phyloP scores from a whole-genome alignment of 176 grass and related monocot genomes.

The Lolium rigidum region DNA sequence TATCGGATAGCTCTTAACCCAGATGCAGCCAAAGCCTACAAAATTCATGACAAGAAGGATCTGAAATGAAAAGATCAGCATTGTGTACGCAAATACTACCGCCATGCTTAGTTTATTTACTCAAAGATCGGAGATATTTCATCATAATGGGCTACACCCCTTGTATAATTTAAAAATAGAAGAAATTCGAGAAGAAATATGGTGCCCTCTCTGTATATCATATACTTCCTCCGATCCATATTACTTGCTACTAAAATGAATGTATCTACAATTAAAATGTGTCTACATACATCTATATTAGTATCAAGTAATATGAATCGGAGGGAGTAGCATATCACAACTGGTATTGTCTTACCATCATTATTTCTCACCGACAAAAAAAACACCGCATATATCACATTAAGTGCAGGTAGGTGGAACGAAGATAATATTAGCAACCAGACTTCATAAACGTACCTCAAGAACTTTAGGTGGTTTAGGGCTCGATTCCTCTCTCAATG shows the following conservation, averaged over 20 bases:
- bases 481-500: constrained; percentile 13
- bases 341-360: neutral
- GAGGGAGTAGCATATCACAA: neutral
- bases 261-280: too few species aligned
- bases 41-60: constrained; percentile 33
- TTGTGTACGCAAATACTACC: neutral
- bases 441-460: constrained; percentile 40
- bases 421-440: neutral
- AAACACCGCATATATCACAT: neutral
- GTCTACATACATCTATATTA: too few species aligned
- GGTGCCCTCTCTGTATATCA: constrained; percentile 6
- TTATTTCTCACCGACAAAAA: neutral
- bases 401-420: neutral
- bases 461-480: constrained; percentile 56
- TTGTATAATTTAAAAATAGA: neutral
- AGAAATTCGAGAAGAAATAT: constrained; percentile 12
- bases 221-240: neutral
- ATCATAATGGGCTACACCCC: neutral
- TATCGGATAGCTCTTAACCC: constrained; percentile 60
- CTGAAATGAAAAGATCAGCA: neutral
- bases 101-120: neutral
- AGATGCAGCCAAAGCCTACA: constrained; percentile 64
- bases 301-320: too few species aligned
- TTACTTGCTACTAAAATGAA: too few species aligned
- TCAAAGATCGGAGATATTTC: neutral